Conservation (phyloP, 257 asterid genomes). For the Vinca minor region DNA sequence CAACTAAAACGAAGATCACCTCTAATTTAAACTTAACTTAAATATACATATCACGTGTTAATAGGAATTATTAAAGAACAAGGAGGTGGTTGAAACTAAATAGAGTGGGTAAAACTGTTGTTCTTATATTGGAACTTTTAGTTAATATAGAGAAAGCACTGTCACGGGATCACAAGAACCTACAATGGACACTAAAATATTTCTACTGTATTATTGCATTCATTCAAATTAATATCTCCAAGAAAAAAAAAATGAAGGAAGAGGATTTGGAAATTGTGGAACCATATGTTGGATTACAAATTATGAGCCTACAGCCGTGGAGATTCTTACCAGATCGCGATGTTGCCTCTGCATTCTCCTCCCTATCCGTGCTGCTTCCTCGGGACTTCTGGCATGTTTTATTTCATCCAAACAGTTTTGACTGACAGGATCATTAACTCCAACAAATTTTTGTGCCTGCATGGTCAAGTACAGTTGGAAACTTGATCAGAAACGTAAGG, state of each 20-base stretch:
- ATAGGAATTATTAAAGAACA: not conserved
- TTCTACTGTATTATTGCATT: not conserved
- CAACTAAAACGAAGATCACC: not conserved
- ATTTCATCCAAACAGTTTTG: conserved; percentile 47
- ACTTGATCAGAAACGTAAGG: not conserved
- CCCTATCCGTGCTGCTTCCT: conserved; percentile 96
- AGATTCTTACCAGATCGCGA: conserved; percentile 57
- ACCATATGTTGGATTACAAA: not conserved
- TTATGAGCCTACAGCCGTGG: not conserved
- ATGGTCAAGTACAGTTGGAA: conserved; percentile 3
- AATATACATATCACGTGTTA: not conserved
- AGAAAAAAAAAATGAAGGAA: not conserved
- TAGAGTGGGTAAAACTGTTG: not conserved
- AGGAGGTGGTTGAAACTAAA: not conserved
- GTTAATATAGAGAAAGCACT: not conserved
- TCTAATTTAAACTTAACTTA: too few species aligned
- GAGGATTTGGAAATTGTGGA: not conserved
- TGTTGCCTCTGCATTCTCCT: conserved; percentile 69
- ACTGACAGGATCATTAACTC: conserved; percentile 55
- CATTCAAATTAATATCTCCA: not conserved
- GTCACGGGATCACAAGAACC: not conserved
- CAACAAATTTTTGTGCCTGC: conserved; percentile 81
- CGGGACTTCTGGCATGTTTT: conserved; percentile 75
- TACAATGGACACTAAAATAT: not conserved
- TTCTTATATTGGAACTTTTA: not conserved